Evolutionary conservation across 805 yeast genomes (phyloP).

Genomic region (Cyberlindnera petersonii): DNA sequence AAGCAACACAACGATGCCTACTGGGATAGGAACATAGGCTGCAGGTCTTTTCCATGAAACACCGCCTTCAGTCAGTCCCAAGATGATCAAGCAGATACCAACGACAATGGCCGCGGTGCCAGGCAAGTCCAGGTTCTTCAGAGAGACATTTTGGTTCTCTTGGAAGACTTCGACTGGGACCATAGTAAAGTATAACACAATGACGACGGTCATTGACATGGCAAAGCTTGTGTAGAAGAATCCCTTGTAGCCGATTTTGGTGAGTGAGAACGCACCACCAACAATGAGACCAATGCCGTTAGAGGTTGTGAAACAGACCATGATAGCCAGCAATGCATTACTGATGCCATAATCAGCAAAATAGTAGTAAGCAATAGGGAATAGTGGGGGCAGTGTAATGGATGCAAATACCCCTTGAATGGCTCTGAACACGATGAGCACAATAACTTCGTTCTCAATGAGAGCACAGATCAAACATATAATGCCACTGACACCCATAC

Average conservation of each 20-base stretch:
- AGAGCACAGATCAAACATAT: slow-evolving; percentile 34
- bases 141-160: slow-evolving; percentile 15
- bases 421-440: slow-evolving; percentile 40
- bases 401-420: slow-evolving; percentile 44
- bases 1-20: slow-evolving; percentile 34
- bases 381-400: slow-evolving; percentile 38
- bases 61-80: slow-evolving; percentile 45
- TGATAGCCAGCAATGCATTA: slow-evolving; percentile 15
- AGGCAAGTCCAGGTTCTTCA: slow-evolving; percentile 33
- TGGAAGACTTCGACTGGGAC: slow-evolving; percentile 29
- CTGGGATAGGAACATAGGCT: slow-evolving; percentile 38
- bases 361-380: slow-evolving; percentile 31
- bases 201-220: slow-evolving; percentile 19
- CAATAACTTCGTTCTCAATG: slow-evolving; percentile 33
- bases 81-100: slow-evolving; percentile 37
- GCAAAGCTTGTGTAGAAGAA: slow-evolving; percentile 38
- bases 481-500: slow-evolving; percentile 25
- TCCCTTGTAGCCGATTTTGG: slow-evolving; percentile 37
- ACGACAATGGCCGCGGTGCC: slow-evolving; percentile 33
- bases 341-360: slow-evolving; percentile 26
- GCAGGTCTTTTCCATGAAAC: slow-evolving; percentile 38
- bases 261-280: slow-evolving; percentile 42
- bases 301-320: slow-evolving; percentile 28
- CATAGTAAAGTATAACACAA: slow-evolving; percentile 29
- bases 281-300: slow-evolving; percentile 38